Base-by-base conservation (phyloP, 371 early-diverging fungal genomes). In the Mucor piriformis region DNA sequence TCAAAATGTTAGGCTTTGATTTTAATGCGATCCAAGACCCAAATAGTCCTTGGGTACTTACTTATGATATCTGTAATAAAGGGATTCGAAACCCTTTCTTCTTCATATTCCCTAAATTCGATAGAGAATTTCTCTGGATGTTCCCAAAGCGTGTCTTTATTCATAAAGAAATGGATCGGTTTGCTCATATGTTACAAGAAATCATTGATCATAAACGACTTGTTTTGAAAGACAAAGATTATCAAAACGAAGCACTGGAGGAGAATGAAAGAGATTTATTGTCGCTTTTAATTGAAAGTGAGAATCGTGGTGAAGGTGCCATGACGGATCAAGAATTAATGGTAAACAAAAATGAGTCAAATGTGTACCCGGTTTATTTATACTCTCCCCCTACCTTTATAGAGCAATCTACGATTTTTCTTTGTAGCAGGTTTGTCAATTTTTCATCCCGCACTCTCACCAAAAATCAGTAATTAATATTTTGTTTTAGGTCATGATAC, bases 31-130 rank as follows among this genome's bases (percentile, higher is more conserved):
- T 69, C 6, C 53, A 48, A 1, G 48, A 71, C 2, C 37, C 46
- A 29, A 23, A 69, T 0, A 73, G 53, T 21, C 37, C 43, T 32
- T 75, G 73, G 70, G 66, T 70, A 0, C 3, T 13, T 1, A 61
- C 25, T 16, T 79, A 79, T 33, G 54, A 74, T n/a, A 51, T 50
- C n/a, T 34, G 74, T 7, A 54, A 54, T 12, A 35, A 35, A 10
- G 66, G 49, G 6, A 37, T 70, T 12, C 57, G 53, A 5, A 57
- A 76, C 23, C 74, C 79, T 0, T 54, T 80, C 6, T 78, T 66
- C 54, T 65, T 73, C 38, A 38, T 83, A 43, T 77, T 85, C 34
- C 84, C 86, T 3, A 46, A 62, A 27, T 64, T 82, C 3, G 84
- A 84, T 24, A 38, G 42, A 1, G 51, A 53, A 3, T 61, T 64